Conservation (phyloP, 306 rosid species). For the Sechiopsis laciniata region DNA sequence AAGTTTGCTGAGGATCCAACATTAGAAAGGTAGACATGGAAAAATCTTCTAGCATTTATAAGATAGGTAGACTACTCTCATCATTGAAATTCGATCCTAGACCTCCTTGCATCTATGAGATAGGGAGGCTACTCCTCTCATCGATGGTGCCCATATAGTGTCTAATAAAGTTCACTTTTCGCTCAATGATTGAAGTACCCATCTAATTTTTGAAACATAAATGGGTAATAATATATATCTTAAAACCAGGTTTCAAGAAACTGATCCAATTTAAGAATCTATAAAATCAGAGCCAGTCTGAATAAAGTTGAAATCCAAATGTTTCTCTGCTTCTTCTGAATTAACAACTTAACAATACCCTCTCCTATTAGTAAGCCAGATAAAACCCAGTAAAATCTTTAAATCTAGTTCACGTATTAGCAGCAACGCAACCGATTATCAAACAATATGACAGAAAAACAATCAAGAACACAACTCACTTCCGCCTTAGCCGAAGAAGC, state of each 20-base stretch:
- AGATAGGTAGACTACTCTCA: too few species aligned
- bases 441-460: background rate
- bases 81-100: too few species aligned
- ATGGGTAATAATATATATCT: background rate
- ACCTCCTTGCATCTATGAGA: too few species aligned
- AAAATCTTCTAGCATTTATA: too few species aligned
- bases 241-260: background rate
- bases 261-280: too few species aligned
- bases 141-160: too few species aligned
- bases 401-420: background rate
- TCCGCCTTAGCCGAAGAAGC: constrained; percentile 90
- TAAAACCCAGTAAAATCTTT: background rate
- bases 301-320: background rate
- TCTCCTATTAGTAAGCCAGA: background rate
- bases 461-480: background rate
- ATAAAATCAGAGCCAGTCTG: background rate
- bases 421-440: background rate
- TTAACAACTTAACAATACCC: background rate
- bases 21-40: too few species aligned
- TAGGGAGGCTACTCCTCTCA: too few species aligned
- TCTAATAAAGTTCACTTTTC: too few species aligned
- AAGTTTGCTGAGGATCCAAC: background rate
- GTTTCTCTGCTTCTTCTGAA: background rate
- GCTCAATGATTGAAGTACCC: background rate
- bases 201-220: background rate